These are phyloP conservation scores for Bothriochloa decipiens DNA, from an alignment of 176 grass and related monocot genomes.

Conservation along the genomic window DNA sequence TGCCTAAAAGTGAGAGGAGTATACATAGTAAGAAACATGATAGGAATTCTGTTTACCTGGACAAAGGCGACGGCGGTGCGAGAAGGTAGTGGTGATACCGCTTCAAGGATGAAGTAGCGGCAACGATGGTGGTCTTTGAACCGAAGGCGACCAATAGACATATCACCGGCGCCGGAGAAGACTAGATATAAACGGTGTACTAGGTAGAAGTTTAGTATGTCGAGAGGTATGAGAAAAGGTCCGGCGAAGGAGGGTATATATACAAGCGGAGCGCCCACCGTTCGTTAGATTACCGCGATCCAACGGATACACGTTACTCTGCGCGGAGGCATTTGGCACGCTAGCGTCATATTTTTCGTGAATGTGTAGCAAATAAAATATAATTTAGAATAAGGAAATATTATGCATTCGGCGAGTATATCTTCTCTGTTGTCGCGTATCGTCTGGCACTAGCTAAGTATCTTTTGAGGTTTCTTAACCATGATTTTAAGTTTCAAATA, in stretches of 20 bases:
- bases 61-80: rapidly evolving
- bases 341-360: no score
- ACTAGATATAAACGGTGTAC: rapidly evolving
- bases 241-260: neutral
- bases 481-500: neutral
- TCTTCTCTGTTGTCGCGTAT: neutral
- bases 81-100: rapidly evolving
- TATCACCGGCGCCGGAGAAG: neutral
- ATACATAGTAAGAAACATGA: no score
- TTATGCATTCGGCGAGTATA: neutral
- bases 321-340: no score
- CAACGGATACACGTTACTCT: neutral
- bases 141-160: rapidly evolving
- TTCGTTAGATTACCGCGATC: neutral
- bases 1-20: no score
- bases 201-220: neutral
- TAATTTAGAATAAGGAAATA: neutral
- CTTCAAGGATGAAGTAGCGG: neutral
- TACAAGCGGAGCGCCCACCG: rapidly evolving
- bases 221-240: slow-evolving; percentile 5
- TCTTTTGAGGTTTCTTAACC: neutral
- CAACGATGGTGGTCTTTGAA: rapidly evolving
- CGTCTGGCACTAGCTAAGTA: neutral
- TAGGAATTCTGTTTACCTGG: neutral
- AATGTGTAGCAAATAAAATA: neutral